Conservation (phyloP, 306 rosid species). For the Dalbergia cultrata region DNA sequence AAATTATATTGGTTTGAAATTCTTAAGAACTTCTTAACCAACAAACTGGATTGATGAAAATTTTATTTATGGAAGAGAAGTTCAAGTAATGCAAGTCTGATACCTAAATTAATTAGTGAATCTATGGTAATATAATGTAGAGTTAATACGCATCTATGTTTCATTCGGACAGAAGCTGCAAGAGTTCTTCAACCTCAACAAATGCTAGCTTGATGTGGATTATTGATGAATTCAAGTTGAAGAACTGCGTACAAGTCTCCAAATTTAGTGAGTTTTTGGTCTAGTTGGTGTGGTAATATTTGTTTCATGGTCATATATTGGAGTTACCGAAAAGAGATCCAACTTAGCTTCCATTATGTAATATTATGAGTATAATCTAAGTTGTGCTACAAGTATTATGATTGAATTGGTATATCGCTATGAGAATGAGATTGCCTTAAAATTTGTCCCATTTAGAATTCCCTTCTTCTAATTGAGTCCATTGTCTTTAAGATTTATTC, state of each 20-base stretch:
- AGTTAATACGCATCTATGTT: neutral
- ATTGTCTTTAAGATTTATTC: too few species aligned
- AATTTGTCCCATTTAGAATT: too few species aligned
- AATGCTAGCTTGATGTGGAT: neutral
- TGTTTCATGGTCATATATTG: too few species aligned
- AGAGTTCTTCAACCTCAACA: conserved; percentile 2
- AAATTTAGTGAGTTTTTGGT: too few species aligned
- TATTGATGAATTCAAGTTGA: conserved; percentile 7
- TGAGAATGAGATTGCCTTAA: too few species aligned
- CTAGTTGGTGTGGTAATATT: too few species aligned
- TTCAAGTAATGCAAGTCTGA: neutral
- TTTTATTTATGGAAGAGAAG: neutral
- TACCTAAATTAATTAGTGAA: neutral
- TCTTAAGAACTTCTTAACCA: neutral
- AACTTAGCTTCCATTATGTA: too few species aligned
- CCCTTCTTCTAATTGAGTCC: too few species aligned
- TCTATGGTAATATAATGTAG: neutral
- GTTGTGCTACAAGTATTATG: too few species aligned
- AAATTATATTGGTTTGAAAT: neutral
- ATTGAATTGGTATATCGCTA: too few species aligned
- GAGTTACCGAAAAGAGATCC: too few species aligned
- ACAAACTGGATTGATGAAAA: neutral
- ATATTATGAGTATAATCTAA: too few species aligned
- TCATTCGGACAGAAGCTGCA: conserved; percentile 28
- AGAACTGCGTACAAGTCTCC: neutral